Conservation (phyloP, 2,329 filamentous ascomycete species). For the Corinectria fuckeliana region DNA sequence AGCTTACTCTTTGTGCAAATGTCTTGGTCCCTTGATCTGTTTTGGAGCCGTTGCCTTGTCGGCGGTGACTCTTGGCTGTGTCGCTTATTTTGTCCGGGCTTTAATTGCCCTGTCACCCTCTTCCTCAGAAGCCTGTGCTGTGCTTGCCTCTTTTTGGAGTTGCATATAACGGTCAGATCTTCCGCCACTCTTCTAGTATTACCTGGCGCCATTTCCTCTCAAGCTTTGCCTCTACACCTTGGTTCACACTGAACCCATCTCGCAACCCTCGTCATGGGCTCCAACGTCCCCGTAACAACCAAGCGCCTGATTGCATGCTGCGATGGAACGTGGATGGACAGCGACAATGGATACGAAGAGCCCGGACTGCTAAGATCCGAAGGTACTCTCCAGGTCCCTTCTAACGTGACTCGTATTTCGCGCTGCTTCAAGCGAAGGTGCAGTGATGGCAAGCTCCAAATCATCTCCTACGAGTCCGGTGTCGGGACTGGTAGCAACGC, state of each 20-base stretch:
- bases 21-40: neutral
- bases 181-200: neutral
- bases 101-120: constrained; percentile 6
- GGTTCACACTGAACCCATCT: neutral
- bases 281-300: constrained; percentile 15
- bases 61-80: constrained; percentile 29
- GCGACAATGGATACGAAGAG: constrained; percentile 56
- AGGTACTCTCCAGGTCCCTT: constrained; percentile 57
- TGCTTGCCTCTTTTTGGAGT: neutral
- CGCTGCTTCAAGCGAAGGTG: constrained; percentile 61
- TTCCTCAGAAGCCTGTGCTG: too few relatives aligned
- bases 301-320: constrained; percentile 61
- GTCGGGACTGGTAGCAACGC: constrained; percentile 61
- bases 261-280: neutral
- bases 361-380: constrained; percentile 44
- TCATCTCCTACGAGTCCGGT: constrained; percentile 67
- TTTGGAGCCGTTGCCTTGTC: constrained; percentile 21
- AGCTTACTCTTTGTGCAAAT: neutral
- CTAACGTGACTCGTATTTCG: constrained; percentile 67
- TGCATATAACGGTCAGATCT: neutral
- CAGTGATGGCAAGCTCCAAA: constrained; percentile 60
- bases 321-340: constrained; percentile 62
- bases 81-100: constrained; percentile 29
- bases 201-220: neutral
- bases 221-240: neutral